Conservation (phyloP, 257 asterid genomes). For the Solanum chmielewskii region DNA sequence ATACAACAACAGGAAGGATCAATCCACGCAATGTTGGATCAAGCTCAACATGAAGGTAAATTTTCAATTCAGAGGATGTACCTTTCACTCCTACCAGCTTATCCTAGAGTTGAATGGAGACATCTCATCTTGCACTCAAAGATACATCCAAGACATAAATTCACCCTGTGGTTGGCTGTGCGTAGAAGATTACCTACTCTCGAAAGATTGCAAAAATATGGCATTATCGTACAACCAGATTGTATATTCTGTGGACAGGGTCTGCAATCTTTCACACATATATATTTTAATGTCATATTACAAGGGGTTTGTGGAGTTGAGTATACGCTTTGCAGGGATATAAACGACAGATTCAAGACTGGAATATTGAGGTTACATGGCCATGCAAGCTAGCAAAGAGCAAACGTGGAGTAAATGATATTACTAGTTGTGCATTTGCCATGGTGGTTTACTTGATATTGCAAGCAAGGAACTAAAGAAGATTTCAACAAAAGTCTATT, state of each 20-base stretch:
- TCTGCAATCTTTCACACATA: not conserved
- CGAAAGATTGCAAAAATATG: not conserved
- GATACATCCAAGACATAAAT: not conserved
- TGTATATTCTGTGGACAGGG: not conserved
- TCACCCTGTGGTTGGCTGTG: not conserved
- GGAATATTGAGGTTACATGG: not conserved
- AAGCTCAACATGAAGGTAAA: not conserved
- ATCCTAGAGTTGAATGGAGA: not conserved
- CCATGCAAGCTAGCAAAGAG: not conserved
- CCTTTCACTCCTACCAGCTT: not conserved
- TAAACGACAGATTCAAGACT: not conserved
- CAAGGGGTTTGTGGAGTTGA: not conserved
- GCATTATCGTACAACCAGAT: not conserved
- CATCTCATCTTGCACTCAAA: not conserved
- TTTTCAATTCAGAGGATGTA: not conserved
- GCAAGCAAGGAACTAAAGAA: not conserved
- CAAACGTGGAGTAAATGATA: too few relatives aligned
- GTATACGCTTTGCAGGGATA: not conserved
- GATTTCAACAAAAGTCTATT: not conserved
- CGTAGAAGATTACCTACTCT: not conserved
- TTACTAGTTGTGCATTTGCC: not conserved
- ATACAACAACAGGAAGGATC: too few relatives aligned
- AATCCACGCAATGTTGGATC: not conserved
- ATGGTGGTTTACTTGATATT: not conserved
- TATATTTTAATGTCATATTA: too few relatives aligned